Conservation (phyloP, 345 rosid genomes). For the Trapa bicornis region DNA sequence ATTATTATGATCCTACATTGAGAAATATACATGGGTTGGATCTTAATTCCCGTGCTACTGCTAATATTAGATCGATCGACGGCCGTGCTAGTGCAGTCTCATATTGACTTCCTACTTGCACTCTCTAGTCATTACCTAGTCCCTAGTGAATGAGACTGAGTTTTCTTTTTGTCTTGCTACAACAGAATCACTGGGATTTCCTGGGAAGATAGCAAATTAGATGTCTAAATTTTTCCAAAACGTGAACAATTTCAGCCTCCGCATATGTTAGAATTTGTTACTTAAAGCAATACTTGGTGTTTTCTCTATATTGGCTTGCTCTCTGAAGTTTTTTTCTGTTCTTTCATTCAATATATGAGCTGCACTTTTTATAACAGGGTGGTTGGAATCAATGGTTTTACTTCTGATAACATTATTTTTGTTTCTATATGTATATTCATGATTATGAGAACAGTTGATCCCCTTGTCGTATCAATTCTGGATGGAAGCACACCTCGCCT, state of each 20-base stretch:
- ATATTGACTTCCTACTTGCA: neutral
- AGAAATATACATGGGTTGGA: neutral
- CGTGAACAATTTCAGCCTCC: neutral
- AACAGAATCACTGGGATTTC: neutral
- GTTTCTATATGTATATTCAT: neutral
- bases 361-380: neutral
- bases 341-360: neutral
- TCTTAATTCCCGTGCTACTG: neutral
- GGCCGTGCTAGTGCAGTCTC: neutral
- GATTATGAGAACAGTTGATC: slow-evolving; percentile 33
- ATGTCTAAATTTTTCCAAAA: neutral
- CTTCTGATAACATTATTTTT: neutral
- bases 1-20: neutral
- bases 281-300: neutral
- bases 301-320: neutral
- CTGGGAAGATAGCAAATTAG: neutral
- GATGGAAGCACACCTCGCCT: slow-evolving; percentile 55
- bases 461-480: slow-evolving; percentile 45
- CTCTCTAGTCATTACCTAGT: neutral
- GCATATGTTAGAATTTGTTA: neutral
- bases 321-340: neutral
- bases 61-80: neutral
- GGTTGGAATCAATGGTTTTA: neutral
- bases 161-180: neutral
- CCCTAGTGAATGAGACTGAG: neutral